Conservation (phyloP, 176 grass and related monocot genomes). For the Avena insularis region DNA sequence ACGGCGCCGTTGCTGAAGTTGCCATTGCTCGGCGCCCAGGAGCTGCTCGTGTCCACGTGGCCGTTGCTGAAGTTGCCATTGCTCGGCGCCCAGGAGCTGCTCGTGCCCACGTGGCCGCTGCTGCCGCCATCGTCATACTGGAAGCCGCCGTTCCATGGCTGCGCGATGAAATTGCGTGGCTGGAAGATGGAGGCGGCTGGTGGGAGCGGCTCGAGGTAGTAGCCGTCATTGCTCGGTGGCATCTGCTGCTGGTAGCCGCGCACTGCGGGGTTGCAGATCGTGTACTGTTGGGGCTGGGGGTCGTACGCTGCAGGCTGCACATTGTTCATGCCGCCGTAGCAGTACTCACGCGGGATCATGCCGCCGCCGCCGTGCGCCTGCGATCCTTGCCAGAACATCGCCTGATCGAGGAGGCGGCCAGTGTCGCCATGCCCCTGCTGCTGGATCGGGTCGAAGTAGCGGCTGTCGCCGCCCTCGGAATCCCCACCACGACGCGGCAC, state of each 20-base stretch:
- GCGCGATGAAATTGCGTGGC: background rate
- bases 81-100: background rate
- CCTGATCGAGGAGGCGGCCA: background rate
- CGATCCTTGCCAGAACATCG: background rate
- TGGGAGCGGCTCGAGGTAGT: background rate
- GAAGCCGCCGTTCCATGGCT: background rate
- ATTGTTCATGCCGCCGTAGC: background rate
- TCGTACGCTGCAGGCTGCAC: conserved; percentile 13
- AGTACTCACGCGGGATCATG: background rate
- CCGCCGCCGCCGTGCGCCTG: background rate
- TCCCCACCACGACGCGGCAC: background rate
- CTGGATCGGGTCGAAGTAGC: background rate
- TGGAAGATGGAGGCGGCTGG: background rate
- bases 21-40: too few species aligned
- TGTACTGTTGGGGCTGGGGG: background rate
- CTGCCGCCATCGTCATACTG: background rate
- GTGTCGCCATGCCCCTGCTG: background rate
- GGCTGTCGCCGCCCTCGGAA: background rate
- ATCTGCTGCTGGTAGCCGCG: background rate
- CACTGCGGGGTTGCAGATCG: background rate
- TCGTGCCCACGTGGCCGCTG: background rate
- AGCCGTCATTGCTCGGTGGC: background rate
- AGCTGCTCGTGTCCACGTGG: too few species aligned
- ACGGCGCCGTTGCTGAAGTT: too few species aligned
- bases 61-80: background rate